A percentile compares a stretch with the other conserved stretches of the same genome.
Evolutionary conservation across 805 yeast species (phyloP).

Genomic region (Ascoidea asiatica): DNA sequence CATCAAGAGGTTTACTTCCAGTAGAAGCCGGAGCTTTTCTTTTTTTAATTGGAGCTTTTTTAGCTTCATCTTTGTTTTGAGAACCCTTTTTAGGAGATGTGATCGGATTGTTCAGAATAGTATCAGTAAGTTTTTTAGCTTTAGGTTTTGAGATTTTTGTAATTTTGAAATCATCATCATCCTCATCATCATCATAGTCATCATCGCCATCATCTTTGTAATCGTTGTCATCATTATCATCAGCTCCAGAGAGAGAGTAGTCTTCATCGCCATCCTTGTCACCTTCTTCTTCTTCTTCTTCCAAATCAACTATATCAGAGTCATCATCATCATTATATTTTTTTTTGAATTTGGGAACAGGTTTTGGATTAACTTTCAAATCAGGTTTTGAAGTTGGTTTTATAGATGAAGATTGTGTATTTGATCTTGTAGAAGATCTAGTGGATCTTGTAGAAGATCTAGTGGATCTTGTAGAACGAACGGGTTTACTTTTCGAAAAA

Average conservation of each 20-base stretch:
- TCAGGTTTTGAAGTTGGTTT: conserved; percentile 14
- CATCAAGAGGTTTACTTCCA: conserved; percentile 30
- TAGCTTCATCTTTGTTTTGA: conserved; percentile 2
- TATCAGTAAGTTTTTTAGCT: conserved; percentile 10
- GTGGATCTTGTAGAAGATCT: conserved; percentile 17
- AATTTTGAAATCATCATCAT: too few species aligned
- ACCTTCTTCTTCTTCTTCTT: conserved; percentile 13
- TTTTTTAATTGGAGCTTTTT: conserved; percentile 3
- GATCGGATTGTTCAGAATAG: conserved; percentile 7
- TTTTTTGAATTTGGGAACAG: conserved; percentile 4
- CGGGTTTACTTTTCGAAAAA: background rate
- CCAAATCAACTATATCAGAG: conserved; percentile 2
- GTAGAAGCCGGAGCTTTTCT: conserved; percentile 5
- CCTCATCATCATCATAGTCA: too few species aligned
- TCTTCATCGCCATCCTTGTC: conserved; percentile 16
- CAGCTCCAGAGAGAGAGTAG: too few species aligned
- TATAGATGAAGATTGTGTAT: conserved; percentile 14
- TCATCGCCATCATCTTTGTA: too few species aligned
- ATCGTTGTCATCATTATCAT: too few species aligned
- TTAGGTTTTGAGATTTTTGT: too few species aligned
- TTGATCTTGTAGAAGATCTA: conserved; percentile 13
- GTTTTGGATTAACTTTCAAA: conserved; percentile 12
- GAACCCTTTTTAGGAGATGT: conserved; percentile 3
- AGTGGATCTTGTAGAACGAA: conserved; percentile 5
- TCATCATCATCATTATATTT: conserved; percentile 4